Evolutionary conservation across 192 early-diverging fungal genomes (phyloP).

Genomic region (Dissophora globulifera): DNA sequence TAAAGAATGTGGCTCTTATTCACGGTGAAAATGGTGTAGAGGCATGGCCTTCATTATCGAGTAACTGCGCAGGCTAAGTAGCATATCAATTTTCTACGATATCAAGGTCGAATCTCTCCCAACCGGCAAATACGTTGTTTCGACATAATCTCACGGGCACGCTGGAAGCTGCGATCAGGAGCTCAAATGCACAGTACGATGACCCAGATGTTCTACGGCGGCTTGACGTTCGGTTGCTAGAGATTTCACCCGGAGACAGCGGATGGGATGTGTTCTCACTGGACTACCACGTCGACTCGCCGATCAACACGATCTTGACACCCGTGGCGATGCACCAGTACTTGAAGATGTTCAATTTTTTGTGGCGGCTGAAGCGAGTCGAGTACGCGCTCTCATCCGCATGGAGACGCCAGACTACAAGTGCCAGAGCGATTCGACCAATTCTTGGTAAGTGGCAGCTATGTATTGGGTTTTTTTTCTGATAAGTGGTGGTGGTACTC

Average conservation of each 20-base stretch:
- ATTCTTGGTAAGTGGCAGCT: slow-evolving; percentile 48
- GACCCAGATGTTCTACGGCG: slow-evolving; percentile 76
- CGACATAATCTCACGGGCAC: slow-evolving; percentile 91
- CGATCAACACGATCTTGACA: slow-evolving; percentile 87
- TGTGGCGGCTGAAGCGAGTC: slow-evolving; percentile 90
- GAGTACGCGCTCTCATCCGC: slow-evolving; percentile 77
- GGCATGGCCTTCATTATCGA: too few species aligned
- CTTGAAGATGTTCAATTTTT: slow-evolving; percentile 84
- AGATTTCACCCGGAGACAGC: slow-evolving; percentile 73
- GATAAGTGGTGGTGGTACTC: neutral
- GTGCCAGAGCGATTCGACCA: slow-evolving; percentile 61
- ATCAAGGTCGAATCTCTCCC: slow-evolving; percentile 63
- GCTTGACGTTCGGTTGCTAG: slow-evolving; percentile 82
- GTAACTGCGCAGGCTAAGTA: neutral
- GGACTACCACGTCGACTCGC: slow-evolving; percentile 83
- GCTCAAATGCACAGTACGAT: slow-evolving; percentile 91
- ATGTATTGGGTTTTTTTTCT: neutral
- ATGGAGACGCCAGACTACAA: slow-evolving; percentile 84
- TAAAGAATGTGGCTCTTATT: too few species aligned
- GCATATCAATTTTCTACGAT: slow-evolving; percentile 1
- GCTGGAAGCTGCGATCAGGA: slow-evolving; percentile 84
- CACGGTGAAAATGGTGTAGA: too few species aligned
- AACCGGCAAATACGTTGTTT: slow-evolving; percentile 78
- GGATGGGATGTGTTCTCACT: slow-evolving; percentile 97
- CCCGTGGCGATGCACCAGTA: slow-evolving; percentile 82